These are phyloP conservation scores for Ensete glaucum DNA, from an alignment of 176 grass and related monocot species.

Conservation along the genomic window DNA sequence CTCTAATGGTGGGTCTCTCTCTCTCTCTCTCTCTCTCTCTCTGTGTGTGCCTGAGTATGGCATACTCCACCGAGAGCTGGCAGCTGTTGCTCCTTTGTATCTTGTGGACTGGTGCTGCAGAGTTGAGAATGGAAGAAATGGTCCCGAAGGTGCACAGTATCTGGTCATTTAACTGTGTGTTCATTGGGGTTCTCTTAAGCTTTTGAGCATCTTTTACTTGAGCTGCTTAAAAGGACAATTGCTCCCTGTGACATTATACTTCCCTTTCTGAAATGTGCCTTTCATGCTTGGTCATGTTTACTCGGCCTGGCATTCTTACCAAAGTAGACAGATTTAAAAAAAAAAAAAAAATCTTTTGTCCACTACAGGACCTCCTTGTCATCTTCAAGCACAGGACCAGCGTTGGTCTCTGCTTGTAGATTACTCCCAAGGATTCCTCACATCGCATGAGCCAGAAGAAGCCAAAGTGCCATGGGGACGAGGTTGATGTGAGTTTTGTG, in stretches of 20 bases:
- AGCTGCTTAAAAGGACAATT: not conserved
- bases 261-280: too few species aligned
- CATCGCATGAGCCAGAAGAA: not conserved
- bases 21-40: conserved; percentile 57
- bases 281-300: too few species aligned
- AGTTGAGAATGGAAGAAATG: conserved; percentile 65
- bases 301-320: too few species aligned
- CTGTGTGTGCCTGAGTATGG: not conserved
- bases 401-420: not conserved
- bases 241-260: too few species aligned
- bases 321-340: too few species aligned
- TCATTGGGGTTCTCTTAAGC: too few species aligned
- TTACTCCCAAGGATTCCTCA: not conserved
- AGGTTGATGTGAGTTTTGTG: too few species aligned
- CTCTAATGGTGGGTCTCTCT: conserved; percentile 21
- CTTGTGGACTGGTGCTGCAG: conserved; percentile 89
- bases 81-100: conserved; percentile 65
- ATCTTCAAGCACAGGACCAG: not conserved
- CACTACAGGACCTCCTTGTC: not conserved
- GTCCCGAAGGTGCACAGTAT: conserved; percentile 17
- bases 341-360: too few species aligned
- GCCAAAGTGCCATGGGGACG: not conserved
- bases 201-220: not conserved
- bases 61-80: conserved; percentile 14
- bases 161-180: too few species aligned